Evolutionary conservation across 768 basidiomycete species (phyloP).

Genomic region (Amanita phalloides): DNA sequence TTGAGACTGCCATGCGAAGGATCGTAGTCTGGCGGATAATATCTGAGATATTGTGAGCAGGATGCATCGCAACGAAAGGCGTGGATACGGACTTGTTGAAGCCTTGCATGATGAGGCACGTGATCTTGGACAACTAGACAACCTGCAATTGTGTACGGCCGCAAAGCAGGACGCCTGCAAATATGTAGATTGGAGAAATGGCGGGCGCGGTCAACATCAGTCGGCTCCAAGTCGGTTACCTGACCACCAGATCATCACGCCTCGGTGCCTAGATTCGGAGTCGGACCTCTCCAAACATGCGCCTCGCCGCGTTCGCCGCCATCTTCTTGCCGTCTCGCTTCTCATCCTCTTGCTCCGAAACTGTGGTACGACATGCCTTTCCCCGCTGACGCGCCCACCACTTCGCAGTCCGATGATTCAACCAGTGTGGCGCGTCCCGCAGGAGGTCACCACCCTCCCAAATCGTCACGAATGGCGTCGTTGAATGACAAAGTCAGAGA

Average conservation of each 20-base stretch:
- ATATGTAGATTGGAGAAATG: too few relatives aligned
- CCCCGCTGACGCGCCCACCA: not conserved
- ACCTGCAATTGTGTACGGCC: too few relatives aligned
- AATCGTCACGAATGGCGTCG: not conserved
- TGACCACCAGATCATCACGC: not conserved
- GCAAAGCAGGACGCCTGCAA: too few relatives aligned
- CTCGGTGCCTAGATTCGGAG: conserved; percentile 3
- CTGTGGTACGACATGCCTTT: too few relatives aligned
- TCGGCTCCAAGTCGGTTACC: not conserved
- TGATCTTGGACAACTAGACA: too few relatives aligned
- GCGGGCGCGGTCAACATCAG: not conserved
- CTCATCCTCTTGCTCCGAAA: not conserved
- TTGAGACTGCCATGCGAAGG: conserved; percentile 60
- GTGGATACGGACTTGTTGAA: conserved; percentile 30
- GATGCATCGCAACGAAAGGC: not conserved
- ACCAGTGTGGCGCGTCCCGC: too few relatives aligned
- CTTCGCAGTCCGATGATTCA: not conserved
- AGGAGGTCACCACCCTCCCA: too few relatives aligned
- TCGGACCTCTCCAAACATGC: not conserved
- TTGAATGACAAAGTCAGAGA: conserved; percentile 27
- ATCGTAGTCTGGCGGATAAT: conserved; percentile 42
- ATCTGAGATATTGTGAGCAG: conserved; percentile 17
- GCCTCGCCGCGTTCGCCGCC: not conserved
- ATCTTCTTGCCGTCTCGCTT: not conserved
- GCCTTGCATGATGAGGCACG: conserved; percentile 24